Evolutionary conservation across 768 basidiomycete genomes (phyloP).

Genomic region (Suillus alpinus): DNA sequence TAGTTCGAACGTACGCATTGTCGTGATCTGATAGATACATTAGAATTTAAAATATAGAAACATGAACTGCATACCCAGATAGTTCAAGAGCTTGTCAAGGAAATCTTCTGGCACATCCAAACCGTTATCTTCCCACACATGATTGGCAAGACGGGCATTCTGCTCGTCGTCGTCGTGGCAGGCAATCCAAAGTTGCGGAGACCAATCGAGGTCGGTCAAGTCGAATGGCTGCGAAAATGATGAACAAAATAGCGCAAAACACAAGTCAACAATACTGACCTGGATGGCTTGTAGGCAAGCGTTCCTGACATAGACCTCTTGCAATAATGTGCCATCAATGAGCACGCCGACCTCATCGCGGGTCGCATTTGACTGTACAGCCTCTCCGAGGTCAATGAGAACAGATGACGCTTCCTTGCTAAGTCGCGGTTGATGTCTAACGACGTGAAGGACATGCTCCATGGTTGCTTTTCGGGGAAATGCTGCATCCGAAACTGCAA

Average conservation of each 20-base stretch:
- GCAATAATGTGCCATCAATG: conserved; percentile 71
- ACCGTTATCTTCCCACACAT: conserved; percentile 95
- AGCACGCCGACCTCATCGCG: conserved; percentile 62
- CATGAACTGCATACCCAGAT: conserved; percentile 55
- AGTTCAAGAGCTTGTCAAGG: conserved; percentile 54
- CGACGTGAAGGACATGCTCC: conserved; percentile 64
- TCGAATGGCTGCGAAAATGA: conserved; percentile 71
- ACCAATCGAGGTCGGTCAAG: conserved; percentile 92
- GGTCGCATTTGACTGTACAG: conserved; percentile 65
- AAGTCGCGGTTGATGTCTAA: conserved; percentile 75
- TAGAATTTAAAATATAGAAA: neutral
- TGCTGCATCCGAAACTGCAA: conserved; percentile 59
- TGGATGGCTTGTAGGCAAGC: conserved; percentile 90
- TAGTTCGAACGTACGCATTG: conserved; percentile 74
- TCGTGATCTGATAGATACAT: conserved; percentile 57
- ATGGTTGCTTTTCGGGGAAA: conserved; percentile 78
- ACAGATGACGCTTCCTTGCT: conserved; percentile 81
- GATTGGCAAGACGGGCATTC: conserved; percentile 75
- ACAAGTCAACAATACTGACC: conserved; percentile 39
- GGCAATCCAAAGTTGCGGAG: conserved; percentile 82
- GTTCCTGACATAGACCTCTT: conserved; percentile 84
- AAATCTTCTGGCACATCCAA: conserved; percentile 74
- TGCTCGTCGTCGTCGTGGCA: conserved; percentile 89
- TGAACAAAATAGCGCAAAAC: conserved; percentile 1
- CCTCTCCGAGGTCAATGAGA: conserved; percentile 77